These are phyloP conservation scores for Cephaloascus fragrans DNA, from an alignment of 805 yeast species.

Conservation along the genomic window DNA sequence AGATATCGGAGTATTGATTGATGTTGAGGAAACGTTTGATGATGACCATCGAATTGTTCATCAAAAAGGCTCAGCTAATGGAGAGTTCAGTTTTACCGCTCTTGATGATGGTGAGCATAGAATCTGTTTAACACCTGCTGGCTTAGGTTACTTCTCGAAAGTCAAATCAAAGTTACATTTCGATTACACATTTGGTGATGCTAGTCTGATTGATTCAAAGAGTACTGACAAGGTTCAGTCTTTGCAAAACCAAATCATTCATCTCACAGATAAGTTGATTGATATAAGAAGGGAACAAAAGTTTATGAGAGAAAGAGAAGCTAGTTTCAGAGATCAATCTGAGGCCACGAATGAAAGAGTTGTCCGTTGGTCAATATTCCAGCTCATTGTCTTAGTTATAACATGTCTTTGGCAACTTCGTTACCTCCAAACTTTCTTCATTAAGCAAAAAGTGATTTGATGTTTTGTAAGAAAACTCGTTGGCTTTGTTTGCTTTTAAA, in stretches of 20 bases:
- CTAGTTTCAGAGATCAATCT: conserved; percentile 59
- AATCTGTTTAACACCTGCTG: conserved; percentile 47
- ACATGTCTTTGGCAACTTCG: conserved; percentile 70
- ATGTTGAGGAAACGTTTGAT: conserved; percentile 54
- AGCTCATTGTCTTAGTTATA: conserved; percentile 50
- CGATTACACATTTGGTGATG: conserved; percentile 61
- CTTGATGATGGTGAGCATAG: conserved; percentile 71
- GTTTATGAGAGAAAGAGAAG: conserved; percentile 66
- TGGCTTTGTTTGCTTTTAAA: not conserved
- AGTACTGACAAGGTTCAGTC: conserved; percentile 45
- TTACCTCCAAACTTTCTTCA: conserved; percentile 67
- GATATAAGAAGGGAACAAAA: conserved; percentile 61
- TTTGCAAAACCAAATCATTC: conserved; percentile 47
- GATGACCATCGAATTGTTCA: conserved; percentile 67
- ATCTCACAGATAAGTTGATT: conserved; percentile 42
- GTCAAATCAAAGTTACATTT: conserved; percentile 47
- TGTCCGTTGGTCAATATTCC: conserved; percentile 65
- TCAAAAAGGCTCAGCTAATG: conserved; percentile 54
- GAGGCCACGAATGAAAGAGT: conserved; percentile 64
- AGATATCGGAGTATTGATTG: conserved; percentile 20
- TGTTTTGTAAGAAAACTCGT: not conserved
- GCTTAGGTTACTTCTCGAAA: conserved; percentile 54
- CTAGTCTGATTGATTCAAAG: conserved; percentile 60
- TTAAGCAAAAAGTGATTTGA: conserved; percentile 63
- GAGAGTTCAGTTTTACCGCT: conserved; percentile 68